phyloP scores from a whole-genome alignment of 306 rosid genomes.

The Pterocarpus macrocarpus region DNA sequence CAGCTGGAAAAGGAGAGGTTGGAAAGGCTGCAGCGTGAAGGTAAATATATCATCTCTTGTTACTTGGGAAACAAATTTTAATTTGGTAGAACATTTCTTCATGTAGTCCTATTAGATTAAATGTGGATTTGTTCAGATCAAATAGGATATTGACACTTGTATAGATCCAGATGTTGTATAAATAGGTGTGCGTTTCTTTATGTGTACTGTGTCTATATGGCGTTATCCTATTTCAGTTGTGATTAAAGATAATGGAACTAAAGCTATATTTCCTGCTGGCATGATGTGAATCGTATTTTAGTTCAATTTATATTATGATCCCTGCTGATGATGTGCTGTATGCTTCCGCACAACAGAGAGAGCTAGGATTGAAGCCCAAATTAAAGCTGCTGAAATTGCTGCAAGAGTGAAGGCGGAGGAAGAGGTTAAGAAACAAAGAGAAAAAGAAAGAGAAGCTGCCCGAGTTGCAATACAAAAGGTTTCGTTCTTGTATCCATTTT shows the following conservation, averaged over 20 bases:
- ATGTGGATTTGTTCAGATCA: too few species aligned
- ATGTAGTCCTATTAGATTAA: neutral
- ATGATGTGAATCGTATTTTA: too few species aligned
- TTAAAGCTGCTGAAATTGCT: conserved; percentile 63
- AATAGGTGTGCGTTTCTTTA: too few species aligned
- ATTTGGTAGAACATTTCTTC: neutral
- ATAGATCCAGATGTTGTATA: too few species aligned
- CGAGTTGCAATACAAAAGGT: conserved; percentile 68
- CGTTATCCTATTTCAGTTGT: too few species aligned
- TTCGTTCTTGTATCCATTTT: neutral
- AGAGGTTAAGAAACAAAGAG: conserved; percentile 57
- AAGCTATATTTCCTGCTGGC: too few species aligned
- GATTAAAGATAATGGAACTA: too few species aligned
- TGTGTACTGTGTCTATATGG: too few species aligned
- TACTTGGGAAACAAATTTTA: neutral
- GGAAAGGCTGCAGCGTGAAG: conserved; percentile 70
- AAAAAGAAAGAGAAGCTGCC: conserved; percentile 71
- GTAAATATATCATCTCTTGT: conserved; percentile 38
- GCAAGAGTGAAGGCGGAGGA: conserved; percentile 53
- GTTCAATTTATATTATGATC: too few species aligned
- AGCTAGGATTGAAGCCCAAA: conserved; percentile 67
- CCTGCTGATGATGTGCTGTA: neutral
- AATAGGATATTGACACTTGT: too few species aligned
- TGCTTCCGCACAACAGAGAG: conserved; percentile 50
- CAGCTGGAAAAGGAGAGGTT: conserved; percentile 64